These are phyloP conservation scores for Tylopilus subfusipes DNA, from an alignment of 768 basidiomycete genomes.

Conservation along the genomic window DNA sequence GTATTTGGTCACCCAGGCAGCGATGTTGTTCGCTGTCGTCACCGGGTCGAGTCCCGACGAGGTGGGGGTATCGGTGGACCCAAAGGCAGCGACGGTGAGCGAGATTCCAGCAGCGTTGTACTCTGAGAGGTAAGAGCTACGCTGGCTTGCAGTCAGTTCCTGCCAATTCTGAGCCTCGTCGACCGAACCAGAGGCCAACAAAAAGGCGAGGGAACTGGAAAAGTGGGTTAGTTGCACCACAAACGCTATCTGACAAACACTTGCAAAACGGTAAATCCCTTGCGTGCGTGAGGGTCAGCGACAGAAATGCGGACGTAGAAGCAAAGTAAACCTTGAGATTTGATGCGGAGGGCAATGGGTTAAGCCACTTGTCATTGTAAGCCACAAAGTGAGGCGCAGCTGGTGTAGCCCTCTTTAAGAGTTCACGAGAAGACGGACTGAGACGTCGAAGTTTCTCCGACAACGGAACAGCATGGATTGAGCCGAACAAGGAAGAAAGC, in stretches of 20 bases:
- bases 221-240: neutral
- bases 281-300: neutral
- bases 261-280: conserved; percentile 37
- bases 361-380: conserved; percentile 41
- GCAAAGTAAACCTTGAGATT: conserved; percentile 37
- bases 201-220: too few relatives aligned
- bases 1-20: neutral
- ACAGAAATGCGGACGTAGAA: neutral
- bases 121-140: neutral
- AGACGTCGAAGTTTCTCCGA: conserved; percentile 22
- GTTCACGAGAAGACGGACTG: conserved; percentile 19
- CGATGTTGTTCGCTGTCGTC: neutral
- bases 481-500: conserved; percentile 9
- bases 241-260: neutral
- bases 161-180: neutral
- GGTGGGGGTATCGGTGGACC: neutral
- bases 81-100: neutral
- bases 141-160: neutral
- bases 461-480: conserved; percentile 15
- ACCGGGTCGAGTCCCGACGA: neutral
- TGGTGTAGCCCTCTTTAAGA: conserved; percentile 26
- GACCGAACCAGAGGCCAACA: neutral
- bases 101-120: neutral
- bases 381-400: conserved; percentile 48
- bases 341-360: conserved; percentile 42